phyloP scores from a whole-genome alignment of 192 early-diverging fungal genomes.

The Backusella liffmaniae region DNA sequence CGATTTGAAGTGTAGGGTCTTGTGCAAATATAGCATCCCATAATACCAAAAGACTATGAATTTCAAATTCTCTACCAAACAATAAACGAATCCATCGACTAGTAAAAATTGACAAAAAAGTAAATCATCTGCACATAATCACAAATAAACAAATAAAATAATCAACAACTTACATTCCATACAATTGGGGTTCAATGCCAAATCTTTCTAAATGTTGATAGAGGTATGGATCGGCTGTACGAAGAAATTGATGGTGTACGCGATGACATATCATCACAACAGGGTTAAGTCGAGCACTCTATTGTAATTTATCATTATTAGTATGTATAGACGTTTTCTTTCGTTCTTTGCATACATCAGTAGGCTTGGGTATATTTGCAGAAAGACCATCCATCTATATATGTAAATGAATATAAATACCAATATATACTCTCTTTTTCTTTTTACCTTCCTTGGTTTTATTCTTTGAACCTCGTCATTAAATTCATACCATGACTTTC shows the following conservation, averaged over 20 bases:
- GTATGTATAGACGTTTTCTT: background rate
- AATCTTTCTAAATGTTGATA: constrained; percentile 67
- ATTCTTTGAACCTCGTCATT: constrained; percentile 46
- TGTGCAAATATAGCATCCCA: constrained; percentile 95
- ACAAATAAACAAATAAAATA: background rate
- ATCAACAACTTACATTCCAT: constrained; percentile 69
- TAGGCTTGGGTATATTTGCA: constrained; percentile 12
- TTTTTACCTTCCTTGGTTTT: constrained; percentile 12
- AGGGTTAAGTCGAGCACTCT: constrained; percentile 56
- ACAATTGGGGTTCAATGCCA: constrained; percentile 92
- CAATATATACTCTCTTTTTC: background rate
- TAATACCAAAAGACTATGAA: constrained; percentile 66
- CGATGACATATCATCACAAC: constrained; percentile 73
- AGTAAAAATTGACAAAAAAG: background rate
- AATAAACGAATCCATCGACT: constrained; percentile 90
- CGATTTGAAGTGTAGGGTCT: constrained; percentile 70
- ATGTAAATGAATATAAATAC: background rate
- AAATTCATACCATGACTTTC: constrained; percentile 86
- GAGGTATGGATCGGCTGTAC: constrained; percentile 68
- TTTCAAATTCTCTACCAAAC: constrained; percentile 85
- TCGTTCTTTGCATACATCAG: constrained; percentile 6
- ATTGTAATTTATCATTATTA: background rate
- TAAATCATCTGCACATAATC: background rate
- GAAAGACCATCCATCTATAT: constrained; percentile 1
- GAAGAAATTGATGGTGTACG: constrained; percentile 70